Evolutionary conservation across 352 stramenopile genomes (phyloP), one percentile per base, ranked within the genome.

Genomic region (Phytophthora meadii): DNA sequence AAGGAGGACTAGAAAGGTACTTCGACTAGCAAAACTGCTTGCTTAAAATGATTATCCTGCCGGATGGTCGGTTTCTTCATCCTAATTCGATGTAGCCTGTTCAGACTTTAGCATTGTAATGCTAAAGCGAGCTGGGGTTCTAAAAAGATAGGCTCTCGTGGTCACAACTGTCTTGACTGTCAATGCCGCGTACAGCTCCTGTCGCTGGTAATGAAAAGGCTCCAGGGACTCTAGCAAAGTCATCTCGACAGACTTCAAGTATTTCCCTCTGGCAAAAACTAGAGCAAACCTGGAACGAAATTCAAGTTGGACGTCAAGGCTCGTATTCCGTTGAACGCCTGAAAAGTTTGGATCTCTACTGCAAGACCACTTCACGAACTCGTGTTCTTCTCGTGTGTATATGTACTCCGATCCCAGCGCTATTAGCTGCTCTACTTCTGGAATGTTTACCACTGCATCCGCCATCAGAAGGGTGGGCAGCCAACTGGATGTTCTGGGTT

Each of bases 1-100:
- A 95, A 95, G 65, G 87, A 94, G 50, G 87, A 94, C 52, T 95
- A 83, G 60, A 36, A 10, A 36, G 30, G 30, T 36, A 8, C 30
- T 36, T 36, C 30, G 30, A 36, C 8, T 36, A 36, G 30, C 30
- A 36, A 36, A 34, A 0, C 12, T 4, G 8, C 8, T 36, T 11
- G 11, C 30, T 5, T 36, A 36, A 36, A 10, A 36, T 36, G 28
- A 7, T 34, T 34, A 34, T 34, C 28, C 28, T 22, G 22, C 22
- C 22, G 22, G 22, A 2, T 22, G 22, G 22, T 22, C 22, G 22
- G 22, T 22, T 22, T 22, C 22, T 22, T 22, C 22, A 22, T 22
- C 22, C 22, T 22, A 22, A 22, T 22, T 22, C 22, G 22, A 22
- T 22, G 22, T 22, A 22, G 22, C 22, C 22, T 22, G 22, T 22